These are phyloP conservation scores for Ambrosiella beaveri DNA, from an alignment of 2,329 filamentous ascomycete species.

Conservation along the genomic window DNA sequence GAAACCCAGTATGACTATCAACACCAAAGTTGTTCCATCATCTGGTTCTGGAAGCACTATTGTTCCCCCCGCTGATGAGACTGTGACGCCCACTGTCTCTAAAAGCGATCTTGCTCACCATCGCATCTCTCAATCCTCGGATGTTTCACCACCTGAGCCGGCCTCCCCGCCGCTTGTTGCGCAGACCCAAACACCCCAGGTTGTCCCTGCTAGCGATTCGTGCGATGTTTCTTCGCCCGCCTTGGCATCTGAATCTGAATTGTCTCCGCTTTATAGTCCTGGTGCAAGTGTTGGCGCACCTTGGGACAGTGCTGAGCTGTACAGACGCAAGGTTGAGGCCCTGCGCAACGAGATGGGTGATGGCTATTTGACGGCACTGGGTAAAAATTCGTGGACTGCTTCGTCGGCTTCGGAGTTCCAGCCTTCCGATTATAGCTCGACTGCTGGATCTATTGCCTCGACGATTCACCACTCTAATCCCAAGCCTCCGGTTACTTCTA, in stretches of 20 bases:
- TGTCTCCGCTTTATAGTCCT: conserved; percentile 15
- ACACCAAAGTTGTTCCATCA: not conserved
- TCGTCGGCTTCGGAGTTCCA: not conserved
- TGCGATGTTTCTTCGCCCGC: conserved; percentile 7
- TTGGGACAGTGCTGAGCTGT: conserved; percentile 60
- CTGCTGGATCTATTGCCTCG: not conserved
- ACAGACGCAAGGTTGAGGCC: conserved; percentile 74
- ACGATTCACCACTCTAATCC: conserved; percentile 5
- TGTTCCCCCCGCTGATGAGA: not conserved
- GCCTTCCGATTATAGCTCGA: not conserved
- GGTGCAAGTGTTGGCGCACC: conserved; percentile 28
- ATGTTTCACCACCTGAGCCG: conserved; percentile 11
- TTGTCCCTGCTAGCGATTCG: conserved; percentile 8
- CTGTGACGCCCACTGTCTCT: not conserved
- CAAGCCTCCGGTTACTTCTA: conserved; percentile 10
- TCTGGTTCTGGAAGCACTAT: not conserved
- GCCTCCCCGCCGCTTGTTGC: conserved; percentile 9
- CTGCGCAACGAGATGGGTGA: conserved; percentile 72
- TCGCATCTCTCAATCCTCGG: conserved; percentile 12
- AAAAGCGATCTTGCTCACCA: conserved; percentile 3
- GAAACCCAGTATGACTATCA: conserved; percentile 5
- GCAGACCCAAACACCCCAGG: conserved; percentile 4
- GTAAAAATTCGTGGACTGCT: conserved; percentile 28
- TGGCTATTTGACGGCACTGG: conserved; percentile 73
- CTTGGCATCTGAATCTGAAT: conserved; percentile 4